Evolutionary conservation across 1,139 yeast species (phyloP), one percentile per base, ranked within the genome.

Genomic region (Debaryomycetaceae sp.): DNA sequence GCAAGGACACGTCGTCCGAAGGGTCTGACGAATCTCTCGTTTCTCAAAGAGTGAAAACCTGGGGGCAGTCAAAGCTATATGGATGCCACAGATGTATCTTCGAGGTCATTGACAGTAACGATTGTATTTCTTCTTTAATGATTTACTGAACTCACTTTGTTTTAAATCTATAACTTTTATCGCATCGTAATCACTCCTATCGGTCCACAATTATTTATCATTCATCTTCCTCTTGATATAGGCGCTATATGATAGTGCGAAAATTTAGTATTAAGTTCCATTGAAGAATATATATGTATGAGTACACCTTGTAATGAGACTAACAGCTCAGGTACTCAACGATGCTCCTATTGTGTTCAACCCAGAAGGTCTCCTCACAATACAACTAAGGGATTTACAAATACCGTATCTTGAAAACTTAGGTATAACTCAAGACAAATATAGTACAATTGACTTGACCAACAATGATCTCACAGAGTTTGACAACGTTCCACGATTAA

Each of bases 361-460:
- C 48, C 76, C 78, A 5, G 69, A 63, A 42, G 67, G 68, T 6
- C 58, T 65, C 45, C 55, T 63, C 36, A 68, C 74, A 1, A 57
- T 74, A 20, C 68, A 60, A 48, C 62, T 74, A 42, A 63, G 79
- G 35, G 58, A 60, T 47, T 55, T 62, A 22, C 63, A 62, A 34
- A 57, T 72, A 5, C 65, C 71, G 1, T 61, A 54, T 43, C 55
- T 74, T 29, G 78, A 72, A 45, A 69, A 70, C 48, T 54, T 70
- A 14, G 64, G 63, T 14, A 58, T 58, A 24, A 64, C 73, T 9
- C 59, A 60, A 36, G 65, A 68, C 50, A 56, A 56, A 44, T 70
- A 72, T 52, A 80, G 78, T 45, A 78, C 80, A 20, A 66, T 87
- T 6, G 96, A 88, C 60, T 62, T 87, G 37, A 76, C 88, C 5